A percentile compares a stretch with the other conserved stretches of the same genome.
phyloP scores from a whole-genome alignment of 2,329 filamentous ascomycete genomes.

The Cladosporium sp. region DNA sequence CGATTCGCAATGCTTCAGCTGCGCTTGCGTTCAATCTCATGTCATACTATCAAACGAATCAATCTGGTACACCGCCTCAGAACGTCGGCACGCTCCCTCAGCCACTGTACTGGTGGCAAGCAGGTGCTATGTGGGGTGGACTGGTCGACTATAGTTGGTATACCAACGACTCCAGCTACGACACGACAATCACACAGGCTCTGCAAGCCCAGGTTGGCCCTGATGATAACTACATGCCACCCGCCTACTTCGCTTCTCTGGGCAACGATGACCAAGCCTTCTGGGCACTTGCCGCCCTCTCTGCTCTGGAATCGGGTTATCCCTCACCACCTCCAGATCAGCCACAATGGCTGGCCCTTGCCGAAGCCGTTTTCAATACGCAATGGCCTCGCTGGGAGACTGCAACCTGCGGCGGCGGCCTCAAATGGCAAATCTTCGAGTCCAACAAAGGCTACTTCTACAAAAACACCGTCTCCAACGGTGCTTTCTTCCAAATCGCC shows the following conservation, averaged over 20 bases:
- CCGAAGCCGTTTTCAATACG: constrained; percentile 75
- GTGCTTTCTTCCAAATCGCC: constrained; percentile 54
- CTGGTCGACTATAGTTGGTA: constrained; percentile 44
- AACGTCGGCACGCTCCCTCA: constrained; percentile 38
- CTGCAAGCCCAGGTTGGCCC: constrained; percentile 41
- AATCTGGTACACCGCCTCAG: constrained; percentile 24
- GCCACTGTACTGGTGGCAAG: constrained; percentile 47
- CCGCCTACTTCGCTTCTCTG: constrained; percentile 30
- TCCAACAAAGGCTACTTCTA: constrained; percentile 65
- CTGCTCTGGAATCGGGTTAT: constrained; percentile 72
- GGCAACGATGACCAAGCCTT: constrained; percentile 64
- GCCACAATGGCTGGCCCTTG: constrained; percentile 69
- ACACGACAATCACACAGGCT: constrained; percentile 38
- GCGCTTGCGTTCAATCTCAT: constrained; percentile 32
- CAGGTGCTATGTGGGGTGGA: constrained; percentile 35
- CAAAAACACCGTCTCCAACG: constrained; percentile 57
- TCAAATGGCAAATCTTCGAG: constrained; percentile 81
- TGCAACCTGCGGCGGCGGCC: constrained; percentile 63
- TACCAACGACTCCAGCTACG: constrained; percentile 42
- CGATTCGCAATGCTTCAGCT: constrained; percentile 30
- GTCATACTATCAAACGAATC: constrained; percentile 33
- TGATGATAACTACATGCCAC: constrained; percentile 41
- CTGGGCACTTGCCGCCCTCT: constrained; percentile 79
- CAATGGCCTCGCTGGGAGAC: constrained; percentile 69
- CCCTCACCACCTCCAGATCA: constrained; percentile 55